These are phyloP conservation scores for Tuctoria greenei DNA, from an alignment of 176 grass and related monocot genomes.

Conservation along the genomic window DNA sequence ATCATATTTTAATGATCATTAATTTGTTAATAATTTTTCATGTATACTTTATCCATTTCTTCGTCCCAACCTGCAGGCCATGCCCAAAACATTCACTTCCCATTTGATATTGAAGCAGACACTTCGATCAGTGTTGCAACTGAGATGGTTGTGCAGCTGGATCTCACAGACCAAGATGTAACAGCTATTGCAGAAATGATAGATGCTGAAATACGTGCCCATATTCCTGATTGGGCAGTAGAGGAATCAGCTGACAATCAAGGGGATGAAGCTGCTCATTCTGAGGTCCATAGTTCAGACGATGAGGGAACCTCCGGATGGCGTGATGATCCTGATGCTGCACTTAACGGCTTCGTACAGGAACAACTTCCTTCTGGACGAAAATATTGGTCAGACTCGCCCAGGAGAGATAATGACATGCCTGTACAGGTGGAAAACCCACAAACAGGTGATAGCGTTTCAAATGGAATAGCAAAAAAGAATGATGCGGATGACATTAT, in stretches of 20 bases:
- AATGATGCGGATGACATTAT: not conserved
- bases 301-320: slow-evolving; percentile 51
- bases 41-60: not conserved
- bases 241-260: slow-evolving; percentile 51
- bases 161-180: slow-evolving; percentile 79
- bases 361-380: slow-evolving; percentile 70
- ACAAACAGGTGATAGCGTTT: slow-evolving; percentile 8
- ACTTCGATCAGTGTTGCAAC: slow-evolving; percentile 79
- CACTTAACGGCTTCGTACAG: slow-evolving; percentile 35
- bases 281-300: slow-evolving; percentile 50
- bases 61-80: slow-evolving; percentile 48
- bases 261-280: slow-evolving; percentile 45
- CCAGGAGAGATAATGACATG: slow-evolving; percentile 42
- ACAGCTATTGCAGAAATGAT: slow-evolving; percentile 72
- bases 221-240: slow-evolving; percentile 60
- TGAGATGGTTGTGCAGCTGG: slow-evolving; percentile 73
- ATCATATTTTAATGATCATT: not conserved
- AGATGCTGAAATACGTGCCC: slow-evolving; percentile 62
- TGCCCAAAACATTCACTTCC: slow-evolving; percentile 76
- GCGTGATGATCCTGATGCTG: slow-evolving; percentile 35
- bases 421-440: slow-evolving; percentile 8
- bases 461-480: slow-evolving; percentile 32
- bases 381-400: slow-evolving; percentile 66
- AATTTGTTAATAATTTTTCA: not conserved
- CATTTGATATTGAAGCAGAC: slow-evolving; percentile 73